Evolutionary conservation across 306 rosid genomes (phyloP).

Genomic region (Mimosa pudica): DNA sequence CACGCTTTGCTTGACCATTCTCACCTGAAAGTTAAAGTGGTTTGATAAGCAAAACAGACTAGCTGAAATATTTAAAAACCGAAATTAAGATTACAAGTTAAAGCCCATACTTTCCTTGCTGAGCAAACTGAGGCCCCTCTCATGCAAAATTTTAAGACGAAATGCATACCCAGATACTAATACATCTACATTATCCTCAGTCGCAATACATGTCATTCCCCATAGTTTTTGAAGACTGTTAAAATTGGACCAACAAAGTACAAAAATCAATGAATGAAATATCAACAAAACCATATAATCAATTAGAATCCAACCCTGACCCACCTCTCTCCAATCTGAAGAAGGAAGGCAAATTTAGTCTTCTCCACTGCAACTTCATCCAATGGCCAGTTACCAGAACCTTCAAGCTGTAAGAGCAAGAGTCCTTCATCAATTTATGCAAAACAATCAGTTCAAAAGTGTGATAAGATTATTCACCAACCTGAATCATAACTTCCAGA

Average conservation of each 20-base stretch:
- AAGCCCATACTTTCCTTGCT: slow-evolving; percentile 59
- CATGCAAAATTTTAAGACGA: slow-evolving; percentile 90
- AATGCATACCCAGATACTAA: slow-evolving; percentile 86
- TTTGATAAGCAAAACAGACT: slow-evolving; percentile 36
- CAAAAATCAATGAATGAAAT: slow-evolving; percentile 11
- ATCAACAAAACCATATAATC: slow-evolving; percentile 6
- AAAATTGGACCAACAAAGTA: slow-evolving; percentile 41
- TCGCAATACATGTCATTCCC: slow-evolving; percentile 78
- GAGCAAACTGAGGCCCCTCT: slow-evolving; percentile 85
- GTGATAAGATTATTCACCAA: slow-evolving; percentile 32
- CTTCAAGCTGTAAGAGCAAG: slow-evolving; percentile 68
- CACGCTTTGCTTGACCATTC: slow-evolving; percentile 55
- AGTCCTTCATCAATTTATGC: slow-evolving; percentile 36
- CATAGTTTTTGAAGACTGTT: slow-evolving; percentile 80
- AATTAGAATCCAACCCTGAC: slow-evolving; percentile 26
- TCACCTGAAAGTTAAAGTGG: slow-evolving; percentile 54
- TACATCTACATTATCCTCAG: slow-evolving; percentile 77
- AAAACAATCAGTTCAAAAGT: slow-evolving; percentile 9
- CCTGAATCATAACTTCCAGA: slow-evolving; percentile 96
- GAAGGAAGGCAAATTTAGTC: slow-evolving; percentile 87
- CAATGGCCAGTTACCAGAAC: slow-evolving; percentile 98
- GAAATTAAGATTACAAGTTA: slow-evolving; percentile 21
- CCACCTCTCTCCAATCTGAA: slow-evolving; percentile 88
- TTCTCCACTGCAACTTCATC: slow-evolving; percentile 89
- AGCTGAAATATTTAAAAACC: slow-evolving; percentile 28